Evolutionary conservation across 2,329 filamentous ascomycete genomes (phyloP).

Genomic region (Ophidiomyces ophidiicola): DNA sequence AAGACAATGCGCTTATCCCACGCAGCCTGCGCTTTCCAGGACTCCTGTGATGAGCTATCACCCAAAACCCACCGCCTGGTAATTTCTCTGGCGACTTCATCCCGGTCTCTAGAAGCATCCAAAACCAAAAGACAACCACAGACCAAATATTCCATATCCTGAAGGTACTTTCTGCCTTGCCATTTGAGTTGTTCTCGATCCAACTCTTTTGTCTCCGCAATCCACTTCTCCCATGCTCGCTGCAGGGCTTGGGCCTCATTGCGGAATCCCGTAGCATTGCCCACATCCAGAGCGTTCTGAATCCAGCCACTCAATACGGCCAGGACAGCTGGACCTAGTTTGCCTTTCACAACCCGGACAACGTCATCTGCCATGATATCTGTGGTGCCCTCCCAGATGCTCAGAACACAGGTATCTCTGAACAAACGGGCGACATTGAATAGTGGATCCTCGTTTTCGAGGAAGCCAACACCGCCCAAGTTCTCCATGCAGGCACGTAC

Average conservation of each 20-base stretch:
- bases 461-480: slow-evolving; percentile 24
- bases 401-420: slow-evolving; percentile 50
- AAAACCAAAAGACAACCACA: slow-evolving; percentile 23
- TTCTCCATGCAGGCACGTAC: slow-evolving; percentile 24
- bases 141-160: slow-evolving; percentile 23
- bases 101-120: slow-evolving; percentile 25
- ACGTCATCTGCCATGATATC: slow-evolving; percentile 50
- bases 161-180: slow-evolving; percentile 23
- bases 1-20: slow-evolving; percentile 18
- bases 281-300: slow-evolving; percentile 36
- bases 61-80: slow-evolving; percentile 13
- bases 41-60: not conserved
- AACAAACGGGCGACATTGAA: slow-evolving; percentile 55
- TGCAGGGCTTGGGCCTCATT: slow-evolving; percentile 24
- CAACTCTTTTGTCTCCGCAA: slow-evolving; percentile 9
- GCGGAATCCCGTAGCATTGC: slow-evolving; percentile 38
- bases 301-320: slow-evolving; percentile 30
- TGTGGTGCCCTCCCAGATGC: slow-evolving; percentile 61
- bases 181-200: slow-evolving; percentile 22
- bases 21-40: slow-evolving; percentile 14
- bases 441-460: slow-evolving; percentile 39
- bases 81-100: slow-evolving; percentile 23
- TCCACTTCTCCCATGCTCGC: slow-evolving; percentile 14
- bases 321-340: slow-evolving; percentile 13
- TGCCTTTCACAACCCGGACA: slow-evolving; percentile 32